Percentiles rank a stretch among this genome's conserved stretches.
phyloP scores from a whole-genome alignment of 257 asterid species.

The Solanum okadae region DNA sequence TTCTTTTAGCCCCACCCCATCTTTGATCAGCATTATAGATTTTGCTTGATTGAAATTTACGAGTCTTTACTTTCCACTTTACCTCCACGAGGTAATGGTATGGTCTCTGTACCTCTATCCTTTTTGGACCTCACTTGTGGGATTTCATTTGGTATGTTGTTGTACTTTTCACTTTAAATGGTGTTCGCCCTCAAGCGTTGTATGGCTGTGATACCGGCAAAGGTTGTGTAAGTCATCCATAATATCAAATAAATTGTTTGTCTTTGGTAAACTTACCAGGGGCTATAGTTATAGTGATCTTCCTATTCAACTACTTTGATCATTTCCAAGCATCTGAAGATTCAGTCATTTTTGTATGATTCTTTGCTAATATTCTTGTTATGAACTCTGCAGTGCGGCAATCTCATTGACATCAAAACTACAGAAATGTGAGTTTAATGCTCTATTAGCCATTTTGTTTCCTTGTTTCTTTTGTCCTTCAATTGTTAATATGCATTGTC shows the following conservation, averaged over 20 bases:
- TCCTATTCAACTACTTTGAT: neutral
- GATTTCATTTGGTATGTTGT: neutral
- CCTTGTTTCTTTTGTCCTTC: neutral
- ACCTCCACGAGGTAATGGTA: neutral
- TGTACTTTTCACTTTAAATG: neutral
- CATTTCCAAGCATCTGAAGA: neutral
- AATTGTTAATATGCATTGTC: neutral
- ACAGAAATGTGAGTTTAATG: neutral
- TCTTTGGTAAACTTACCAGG: neutral
- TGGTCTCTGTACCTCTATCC: too few relatives aligned
- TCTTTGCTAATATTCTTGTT: neutral
- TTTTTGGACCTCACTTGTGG: too few relatives aligned
- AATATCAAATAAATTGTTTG: neutral
- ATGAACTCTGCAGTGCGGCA: neutral
- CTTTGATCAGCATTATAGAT: neutral
- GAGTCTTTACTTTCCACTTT: neutral
- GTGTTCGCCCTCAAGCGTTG: neutral
- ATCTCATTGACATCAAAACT: neutral
- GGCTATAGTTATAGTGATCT: neutral
- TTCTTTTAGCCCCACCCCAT: neutral
- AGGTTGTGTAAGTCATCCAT: neutral
- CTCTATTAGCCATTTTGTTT: neutral
- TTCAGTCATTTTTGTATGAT: neutral
- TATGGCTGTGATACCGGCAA: neutral
- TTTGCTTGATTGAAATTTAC: neutral